Evolutionary conservation across 2,329 filamentous ascomycete species (phyloP), one percentile per base, ranked within the genome.

Genomic region (Ophioceras dolichostomum): DNA sequence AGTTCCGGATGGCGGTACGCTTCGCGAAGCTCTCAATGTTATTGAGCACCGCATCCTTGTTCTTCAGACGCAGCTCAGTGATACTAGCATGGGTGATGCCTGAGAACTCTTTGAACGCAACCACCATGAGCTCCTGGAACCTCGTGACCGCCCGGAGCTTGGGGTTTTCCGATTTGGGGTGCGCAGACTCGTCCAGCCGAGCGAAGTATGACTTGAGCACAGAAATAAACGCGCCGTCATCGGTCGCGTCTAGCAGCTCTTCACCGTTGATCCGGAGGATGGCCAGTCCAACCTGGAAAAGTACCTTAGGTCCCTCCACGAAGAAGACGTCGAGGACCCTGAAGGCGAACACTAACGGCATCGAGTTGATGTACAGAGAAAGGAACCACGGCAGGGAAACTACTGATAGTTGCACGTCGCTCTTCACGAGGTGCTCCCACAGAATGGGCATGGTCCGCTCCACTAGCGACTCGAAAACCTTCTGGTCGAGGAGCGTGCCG

Each of bases 11-110:
- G 2, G 89, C 93, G 3, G 91, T 98, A 45, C 91, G 77, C 64
- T 96, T 98, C 37, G 91, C 87, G 53, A 98, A 98, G 49, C 77
- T 94, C 61, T 96, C 91, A 51, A 98, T 96, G 46, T 88, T 95
- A 56, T 87, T 87, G 39, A 98, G 68, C 22, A 98, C 91, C 0
- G 83, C 81, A 52, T 91, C 85, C 59, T 96, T 96, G 60, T 96
- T 93, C 59, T 88, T 94, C 29, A 83, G 69, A 17, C 91, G 79
- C 52, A 93, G 72, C 46, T 96, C 91, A 1, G 82, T 83, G 42
- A 98, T 88, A 36, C 81, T 94, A 52, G 78, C 81, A 54, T 98
- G 89, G 0, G 91, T 98, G 47, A 98, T 94, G 29, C 80, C 85
- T 0, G 89, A 83, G 53, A 98, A 98, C 53, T 98, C 91, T 49